phyloP scores from a whole-genome alignment of 495 filamentous ascomycete species.

The Pseudevernia furfuracea region DNA sequence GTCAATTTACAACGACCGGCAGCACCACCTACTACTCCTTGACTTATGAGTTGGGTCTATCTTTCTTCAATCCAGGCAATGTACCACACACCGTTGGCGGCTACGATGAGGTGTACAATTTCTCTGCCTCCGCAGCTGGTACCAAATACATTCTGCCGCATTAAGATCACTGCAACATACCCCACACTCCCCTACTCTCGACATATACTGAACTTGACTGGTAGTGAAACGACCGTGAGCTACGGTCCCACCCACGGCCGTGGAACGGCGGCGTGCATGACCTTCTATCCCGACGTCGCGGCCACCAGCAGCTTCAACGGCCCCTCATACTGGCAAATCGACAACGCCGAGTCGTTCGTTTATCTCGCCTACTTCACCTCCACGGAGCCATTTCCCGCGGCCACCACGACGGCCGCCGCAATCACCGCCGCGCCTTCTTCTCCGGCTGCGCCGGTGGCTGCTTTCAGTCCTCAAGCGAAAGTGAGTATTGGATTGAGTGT shows the following conservation, averaged over 20 bases:
- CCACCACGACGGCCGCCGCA: background rate
- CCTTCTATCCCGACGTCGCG: background rate
- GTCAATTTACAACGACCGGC: background rate
- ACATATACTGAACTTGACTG: background rate
- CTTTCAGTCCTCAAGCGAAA: background rate
- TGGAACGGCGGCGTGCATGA: background rate
- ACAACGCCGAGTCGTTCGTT: background rate
- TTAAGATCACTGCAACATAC: background rate
- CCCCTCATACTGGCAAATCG: background rate
- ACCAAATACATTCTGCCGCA: background rate
- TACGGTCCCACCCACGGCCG: background rate
- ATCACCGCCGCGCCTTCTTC: background rate
- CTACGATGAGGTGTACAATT: background rate
- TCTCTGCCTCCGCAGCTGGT: background rate
- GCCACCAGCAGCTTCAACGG: background rate
- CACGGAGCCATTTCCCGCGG: background rate
- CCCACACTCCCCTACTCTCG: background rate
- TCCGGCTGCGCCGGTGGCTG: no score
- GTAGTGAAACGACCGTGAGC: background rate
- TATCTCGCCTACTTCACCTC: slow-evolving; percentile 1
- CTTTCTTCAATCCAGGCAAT: background rate
- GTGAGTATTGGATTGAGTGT: background rate
- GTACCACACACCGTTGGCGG: background rate
- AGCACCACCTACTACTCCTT: slow-evolving; percentile 4
- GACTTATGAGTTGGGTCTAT: background rate